A percentile compares a stretch with the other conserved stretches of the same genome.
phyloP scores from a whole-genome alignment of 2,329 filamentous ascomycete species.

The Claviceps monticola region DNA sequence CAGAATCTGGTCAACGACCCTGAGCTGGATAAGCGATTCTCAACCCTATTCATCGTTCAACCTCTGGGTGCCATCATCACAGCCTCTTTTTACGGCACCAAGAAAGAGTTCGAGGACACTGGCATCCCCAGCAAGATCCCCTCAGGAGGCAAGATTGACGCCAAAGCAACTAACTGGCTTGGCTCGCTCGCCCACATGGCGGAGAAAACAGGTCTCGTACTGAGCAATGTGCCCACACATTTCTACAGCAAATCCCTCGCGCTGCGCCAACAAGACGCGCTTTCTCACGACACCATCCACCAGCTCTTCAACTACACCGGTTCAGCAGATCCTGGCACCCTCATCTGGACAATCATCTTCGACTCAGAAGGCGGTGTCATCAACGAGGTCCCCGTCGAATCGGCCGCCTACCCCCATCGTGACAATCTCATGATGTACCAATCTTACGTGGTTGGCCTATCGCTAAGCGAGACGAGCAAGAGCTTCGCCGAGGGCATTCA shows the following conservation, averaged over 20 bases:
- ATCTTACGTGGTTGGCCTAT: constrained; percentile 41
- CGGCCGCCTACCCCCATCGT: constrained; percentile 49
- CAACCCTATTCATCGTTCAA: constrained; percentile 40
- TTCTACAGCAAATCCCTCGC: constrained; percentile 47
- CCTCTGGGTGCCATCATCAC: constrained; percentile 41
- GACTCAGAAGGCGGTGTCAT: constrained; percentile 47
- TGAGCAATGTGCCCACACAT: constrained; percentile 30
- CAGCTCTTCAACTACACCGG: constrained; percentile 41
- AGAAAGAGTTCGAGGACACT: constrained; percentile 37
- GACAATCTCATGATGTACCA: constrained; percentile 52
- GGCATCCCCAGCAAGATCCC: constrained; percentile 37
- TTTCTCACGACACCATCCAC: constrained; percentile 30
- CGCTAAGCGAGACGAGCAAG: constrained; percentile 30
- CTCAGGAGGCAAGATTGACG: constrained; percentile 21
- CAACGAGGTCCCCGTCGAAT: constrained; percentile 38
- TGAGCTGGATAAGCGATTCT: constrained; percentile 42
- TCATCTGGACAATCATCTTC: constrained; percentile 49
- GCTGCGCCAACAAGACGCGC: constrained; percentile 33
- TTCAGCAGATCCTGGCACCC: constrained; percentile 31
- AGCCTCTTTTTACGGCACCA: constrained; percentile 47
- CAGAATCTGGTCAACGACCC: constrained; percentile 41
- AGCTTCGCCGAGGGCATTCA: constrained; percentile 40
- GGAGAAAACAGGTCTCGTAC: constrained; percentile 32
- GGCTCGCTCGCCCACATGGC: constrained; percentile 40
- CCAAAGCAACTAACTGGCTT: constrained; percentile 49